Conservation (phyloP, 2,329 filamentous ascomycete species). For the Colletotrichum sojae region DNA sequence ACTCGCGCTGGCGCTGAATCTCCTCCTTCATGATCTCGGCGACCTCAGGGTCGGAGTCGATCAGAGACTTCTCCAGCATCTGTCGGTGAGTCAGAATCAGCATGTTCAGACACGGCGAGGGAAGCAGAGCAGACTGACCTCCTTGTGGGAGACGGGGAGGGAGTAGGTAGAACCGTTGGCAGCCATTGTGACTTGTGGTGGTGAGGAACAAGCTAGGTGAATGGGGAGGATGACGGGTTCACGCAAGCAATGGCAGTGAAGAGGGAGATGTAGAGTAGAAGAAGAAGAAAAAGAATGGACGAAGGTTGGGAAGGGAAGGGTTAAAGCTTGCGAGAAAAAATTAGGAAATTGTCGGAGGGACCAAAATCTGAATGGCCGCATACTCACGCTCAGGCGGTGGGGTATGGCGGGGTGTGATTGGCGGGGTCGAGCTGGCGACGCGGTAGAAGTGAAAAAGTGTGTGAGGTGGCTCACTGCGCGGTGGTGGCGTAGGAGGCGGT, state of each 20-base stretch:
- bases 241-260: slow-evolving; percentile 38
- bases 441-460: neutral
- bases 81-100: slow-evolving; percentile 59
- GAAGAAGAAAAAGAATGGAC: slow-evolving; percentile 13
- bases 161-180: slow-evolving; percentile 63
- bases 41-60: slow-evolving; percentile 94
- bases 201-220: slow-evolving; percentile 14
- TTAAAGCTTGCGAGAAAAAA: slow-evolving; percentile 34
- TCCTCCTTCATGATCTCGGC: slow-evolving; percentile 97
- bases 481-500: too few relatives aligned
- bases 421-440: slow-evolving; percentile 37
- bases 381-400: slow-evolving; percentile 36
- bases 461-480: slow-evolving; percentile 2
- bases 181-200: slow-evolving; percentile 54
- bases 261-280: slow-evolving; percentile 28
- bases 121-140: slow-evolving; percentile 55
- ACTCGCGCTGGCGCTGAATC: slow-evolving; percentile 97
- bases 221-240: slow-evolving; percentile 9
- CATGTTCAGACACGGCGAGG: slow-evolving; percentile 26
- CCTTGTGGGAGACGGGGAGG: slow-evolving; percentile 68
- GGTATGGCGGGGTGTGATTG: slow-evolving; percentile 42
- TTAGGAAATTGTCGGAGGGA: slow-evolving; percentile 35
- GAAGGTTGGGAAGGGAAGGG: slow-evolving; percentile 35
- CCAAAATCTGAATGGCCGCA: slow-evolving; percentile 40
- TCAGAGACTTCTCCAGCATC: slow-evolving; percentile 96